phyloP scores from a whole-genome alignment of 805 yeast genomes.

The Suhomyces faveliae region DNA sequence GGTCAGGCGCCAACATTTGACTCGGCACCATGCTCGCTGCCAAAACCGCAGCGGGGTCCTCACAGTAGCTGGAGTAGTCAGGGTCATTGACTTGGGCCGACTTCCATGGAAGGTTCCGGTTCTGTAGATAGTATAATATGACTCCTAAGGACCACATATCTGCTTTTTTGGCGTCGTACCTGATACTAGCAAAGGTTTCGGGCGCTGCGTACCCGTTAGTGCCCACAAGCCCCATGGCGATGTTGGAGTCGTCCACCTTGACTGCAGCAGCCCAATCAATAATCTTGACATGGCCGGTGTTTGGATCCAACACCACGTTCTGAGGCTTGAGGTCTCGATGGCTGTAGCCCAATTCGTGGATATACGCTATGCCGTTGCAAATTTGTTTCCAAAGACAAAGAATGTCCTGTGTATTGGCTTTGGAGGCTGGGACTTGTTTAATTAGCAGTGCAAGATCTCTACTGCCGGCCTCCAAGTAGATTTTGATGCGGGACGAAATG shows the following conservation, averaged over 20 bases:
- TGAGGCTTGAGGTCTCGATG: conserved; percentile 54
- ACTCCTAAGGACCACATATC: conserved; percentile 56
- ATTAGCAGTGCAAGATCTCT: conserved; percentile 12
- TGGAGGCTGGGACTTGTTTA: not conserved
- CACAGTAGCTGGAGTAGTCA: not conserved
- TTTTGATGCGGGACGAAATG: conserved; percentile 19
- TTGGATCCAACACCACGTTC: conserved; percentile 38
- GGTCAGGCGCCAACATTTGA: conserved; percentile 10
- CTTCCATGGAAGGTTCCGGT: conserved; percentile 47
- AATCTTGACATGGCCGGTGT: conserved; percentile 34
- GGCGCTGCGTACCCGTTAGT: conserved; percentile 48
- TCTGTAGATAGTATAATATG: conserved; percentile 32
- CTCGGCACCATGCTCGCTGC: not conserved
- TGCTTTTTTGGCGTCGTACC: conserved; percentile 40
- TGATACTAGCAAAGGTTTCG: conserved; percentile 36
- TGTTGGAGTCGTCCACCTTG: conserved; percentile 8
- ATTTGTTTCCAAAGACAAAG: conserved; percentile 40
- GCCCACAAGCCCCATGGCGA: conserved; percentile 47
- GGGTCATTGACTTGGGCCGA: conserved; percentile 26
- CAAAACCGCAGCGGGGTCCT: not conserved
- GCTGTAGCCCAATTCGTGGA: conserved; percentile 38
- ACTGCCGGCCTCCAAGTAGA: conserved; percentile 35
- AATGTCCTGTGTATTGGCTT: not conserved
- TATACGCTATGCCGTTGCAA: conserved; percentile 32
- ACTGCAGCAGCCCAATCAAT: conserved; percentile 44